Percentiles rank a stretch among this genome's conserved stretches.
Conservation (phyloP, 306 rosid species). For the Cicer cuneatum region DNA sequence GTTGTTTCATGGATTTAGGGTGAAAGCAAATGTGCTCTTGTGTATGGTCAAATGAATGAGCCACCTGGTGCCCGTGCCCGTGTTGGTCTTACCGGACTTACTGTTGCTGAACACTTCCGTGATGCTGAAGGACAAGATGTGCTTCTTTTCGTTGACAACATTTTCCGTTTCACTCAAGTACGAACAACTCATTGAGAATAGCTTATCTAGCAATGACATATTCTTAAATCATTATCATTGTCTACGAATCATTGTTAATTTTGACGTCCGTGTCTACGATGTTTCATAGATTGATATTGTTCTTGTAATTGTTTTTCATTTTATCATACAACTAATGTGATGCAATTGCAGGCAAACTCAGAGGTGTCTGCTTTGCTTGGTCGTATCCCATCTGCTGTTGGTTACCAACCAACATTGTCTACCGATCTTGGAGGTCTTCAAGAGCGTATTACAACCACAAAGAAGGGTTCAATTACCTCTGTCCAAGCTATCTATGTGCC, state of each 20-base stretch:
- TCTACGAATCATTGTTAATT: too few species aligned
- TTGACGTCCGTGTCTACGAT: too few species aligned
- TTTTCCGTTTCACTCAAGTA: constrained; percentile 98
- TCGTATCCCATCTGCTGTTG: constrained; percentile 99
- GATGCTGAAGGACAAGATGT: constrained; percentile 98
- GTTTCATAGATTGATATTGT: neutral
- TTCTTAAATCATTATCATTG: too few species aligned
- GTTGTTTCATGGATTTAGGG: constrained; percentile 51
- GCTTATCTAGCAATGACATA: too few species aligned
- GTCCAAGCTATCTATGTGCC: constrained; percentile 99
- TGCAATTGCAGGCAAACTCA: constrained; percentile 80
- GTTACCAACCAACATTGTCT: constrained; percentile 97
- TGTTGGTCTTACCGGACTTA: constrained; percentile 94
- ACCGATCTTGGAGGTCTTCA: constrained; percentile 99
- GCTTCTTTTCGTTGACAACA: constrained; percentile 97
- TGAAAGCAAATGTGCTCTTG: constrained; percentile 98
- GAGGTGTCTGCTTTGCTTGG: constrained; percentile 99
- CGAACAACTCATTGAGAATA: neutral
- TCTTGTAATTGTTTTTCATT: neutral
- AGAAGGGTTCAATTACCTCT: constrained; percentile 97
- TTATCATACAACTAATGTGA: neutral
- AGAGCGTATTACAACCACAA: constrained; percentile 98
- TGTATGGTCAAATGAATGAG: constrained; percentile 98
- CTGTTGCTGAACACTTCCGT: constrained; percentile 98
- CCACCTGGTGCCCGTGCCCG: constrained; percentile 99